phyloP scores from a whole-genome alignment of 192 early-diverging fungal genomes.

The Coemansia sp. region DNA sequence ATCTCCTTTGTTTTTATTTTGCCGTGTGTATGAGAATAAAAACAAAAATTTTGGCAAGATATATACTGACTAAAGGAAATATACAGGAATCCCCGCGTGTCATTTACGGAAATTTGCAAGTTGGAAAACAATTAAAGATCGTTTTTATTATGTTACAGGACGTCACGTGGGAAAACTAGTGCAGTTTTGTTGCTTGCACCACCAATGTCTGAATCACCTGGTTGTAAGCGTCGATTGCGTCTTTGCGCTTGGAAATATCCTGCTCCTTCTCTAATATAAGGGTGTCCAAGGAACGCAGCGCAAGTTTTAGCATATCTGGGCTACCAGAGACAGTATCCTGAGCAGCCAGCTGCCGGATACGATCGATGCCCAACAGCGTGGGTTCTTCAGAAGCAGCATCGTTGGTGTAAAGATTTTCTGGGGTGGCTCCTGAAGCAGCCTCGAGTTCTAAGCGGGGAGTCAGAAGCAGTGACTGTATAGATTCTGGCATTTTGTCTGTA shows the following conservation, averaged over 20 bases:
- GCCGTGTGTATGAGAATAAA: not conserved
- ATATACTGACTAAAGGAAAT: too few species aligned
- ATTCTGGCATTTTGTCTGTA: constrained; percentile 6
- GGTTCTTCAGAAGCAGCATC: not conserved
- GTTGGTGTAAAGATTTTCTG: not conserved
- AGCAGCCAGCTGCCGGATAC: constrained; percentile 22
- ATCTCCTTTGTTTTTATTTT: constrained; percentile 21
- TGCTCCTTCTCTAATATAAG: constrained; percentile 18
- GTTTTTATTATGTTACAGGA: too few species aligned
- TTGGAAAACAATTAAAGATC: not conserved
- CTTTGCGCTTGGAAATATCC: constrained; percentile 27
- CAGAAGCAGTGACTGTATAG: constrained; percentile 5
- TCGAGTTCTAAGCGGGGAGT: constrained; percentile 17
- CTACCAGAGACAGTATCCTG: not conserved
- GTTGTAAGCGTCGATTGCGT: constrained; percentile 39
- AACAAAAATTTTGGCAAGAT: too few species aligned
- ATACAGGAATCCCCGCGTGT: too few species aligned
- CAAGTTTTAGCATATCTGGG: constrained; percentile 14
- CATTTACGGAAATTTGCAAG: not conserved
- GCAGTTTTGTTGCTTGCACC: constrained; percentile 39
- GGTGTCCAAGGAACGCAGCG: constrained; percentile 22
- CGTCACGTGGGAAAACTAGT: constrained; percentile 15
- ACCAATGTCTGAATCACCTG: constrained; percentile 50
- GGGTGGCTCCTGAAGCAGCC: not conserved
- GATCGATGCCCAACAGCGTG: constrained; percentile 13